Conservation (phyloP, 495 filamentous ascomycete genomes). For the Penicillium subrubescens region DNA sequence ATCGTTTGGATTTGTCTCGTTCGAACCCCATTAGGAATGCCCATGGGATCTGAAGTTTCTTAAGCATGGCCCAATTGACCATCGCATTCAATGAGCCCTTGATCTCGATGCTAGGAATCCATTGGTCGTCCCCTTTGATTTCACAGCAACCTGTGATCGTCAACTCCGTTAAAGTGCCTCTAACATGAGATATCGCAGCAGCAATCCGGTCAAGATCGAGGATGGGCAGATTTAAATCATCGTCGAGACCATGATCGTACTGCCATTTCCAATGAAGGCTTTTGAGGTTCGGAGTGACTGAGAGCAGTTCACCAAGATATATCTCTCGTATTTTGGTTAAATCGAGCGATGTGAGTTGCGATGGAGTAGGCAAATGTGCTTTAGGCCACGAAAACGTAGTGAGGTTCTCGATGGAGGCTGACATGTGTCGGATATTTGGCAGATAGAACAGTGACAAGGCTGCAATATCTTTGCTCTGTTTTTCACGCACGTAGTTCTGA, state of each 20-base stretch:
- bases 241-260: slow-evolving; percentile 15
- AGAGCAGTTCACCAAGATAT: slow-evolving; percentile 19
- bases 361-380: slow-evolving; percentile 10
- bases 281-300: slow-evolving; percentile 10
- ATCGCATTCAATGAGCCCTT: slow-evolving; percentile 20
- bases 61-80: slow-evolving; percentile 10
- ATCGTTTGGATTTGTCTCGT: slow-evolving; percentile 12
- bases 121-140: too few relatives aligned
- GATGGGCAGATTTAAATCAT: slow-evolving; percentile 15
- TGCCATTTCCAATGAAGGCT: slow-evolving; percentile 16
- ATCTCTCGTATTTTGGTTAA: slow-evolving; percentile 11
- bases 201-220: slow-evolving; percentile 19
- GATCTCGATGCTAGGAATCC: too few relatives aligned
- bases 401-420: slow-evolving; percentile 21
- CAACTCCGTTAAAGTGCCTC: slow-evolving; percentile 20
- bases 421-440: slow-evolving; percentile 16
- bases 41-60: slow-evolving; percentile 19
- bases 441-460: slow-evolving; percentile 26
- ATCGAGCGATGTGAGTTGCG: slow-evolving; percentile 18
- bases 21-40: slow-evolving; percentile 19
- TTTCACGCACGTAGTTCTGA: slow-evolving; percentile 7
- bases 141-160: slow-evolving; percentile 8
- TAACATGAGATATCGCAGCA: slow-evolving; percentile 19
- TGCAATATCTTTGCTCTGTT: slow-evolving; percentile 17
- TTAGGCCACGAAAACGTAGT: slow-evolving; percentile 17